A percentile compares a stretch with the other conserved stretches of the same genome.
Evolutionary conservation across 2,329 filamentous ascomycete species (phyloP).

Genomic region (Botrytis squamosa): DNA sequence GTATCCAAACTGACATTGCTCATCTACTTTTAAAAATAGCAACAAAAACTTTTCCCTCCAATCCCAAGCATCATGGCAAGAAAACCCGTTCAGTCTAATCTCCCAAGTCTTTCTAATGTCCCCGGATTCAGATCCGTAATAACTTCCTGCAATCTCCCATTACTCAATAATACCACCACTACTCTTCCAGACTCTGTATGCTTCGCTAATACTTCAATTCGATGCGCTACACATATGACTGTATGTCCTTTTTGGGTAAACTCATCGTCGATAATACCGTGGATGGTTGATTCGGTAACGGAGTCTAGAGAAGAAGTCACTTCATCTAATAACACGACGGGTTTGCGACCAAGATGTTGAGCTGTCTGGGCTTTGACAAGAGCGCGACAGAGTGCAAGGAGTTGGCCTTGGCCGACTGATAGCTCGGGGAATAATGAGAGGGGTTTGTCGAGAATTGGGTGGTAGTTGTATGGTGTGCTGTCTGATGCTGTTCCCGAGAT

Average conservation of each 20-base stretch:
- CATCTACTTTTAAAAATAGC: not conserved
- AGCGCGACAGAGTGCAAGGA: not conserved
- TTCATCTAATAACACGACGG: conserved; percentile 5
- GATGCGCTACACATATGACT: conserved; percentile 5
- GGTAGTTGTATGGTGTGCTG: not conserved
- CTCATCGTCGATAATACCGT: not conserved
- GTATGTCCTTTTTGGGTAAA: not conserved
- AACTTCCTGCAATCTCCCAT: conserved; percentile 8
- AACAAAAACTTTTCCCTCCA: not conserved
- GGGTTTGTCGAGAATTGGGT: not conserved
- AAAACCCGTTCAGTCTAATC: not conserved
- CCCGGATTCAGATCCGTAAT: not conserved
- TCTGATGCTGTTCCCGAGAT: not conserved
- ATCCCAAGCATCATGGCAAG: too few species aligned
- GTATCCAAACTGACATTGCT: not conserved
- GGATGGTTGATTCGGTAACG: not conserved
- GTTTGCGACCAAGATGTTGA: not conserved
- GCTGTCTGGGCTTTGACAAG: not conserved
- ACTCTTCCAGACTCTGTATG: not conserved
- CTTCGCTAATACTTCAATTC: not conserved
- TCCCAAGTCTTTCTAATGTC: not conserved
- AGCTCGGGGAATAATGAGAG: not conserved
- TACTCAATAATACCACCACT: not conserved
- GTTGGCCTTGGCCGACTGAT: conserved; percentile 10
- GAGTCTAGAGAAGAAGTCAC: conserved; percentile 9